A percentile compares a stretch with the other conserved stretches of the same genome.
Conservation (phyloP, 176 grass and related monocot genomes). For the Tillandsia fasciculata region DNA sequence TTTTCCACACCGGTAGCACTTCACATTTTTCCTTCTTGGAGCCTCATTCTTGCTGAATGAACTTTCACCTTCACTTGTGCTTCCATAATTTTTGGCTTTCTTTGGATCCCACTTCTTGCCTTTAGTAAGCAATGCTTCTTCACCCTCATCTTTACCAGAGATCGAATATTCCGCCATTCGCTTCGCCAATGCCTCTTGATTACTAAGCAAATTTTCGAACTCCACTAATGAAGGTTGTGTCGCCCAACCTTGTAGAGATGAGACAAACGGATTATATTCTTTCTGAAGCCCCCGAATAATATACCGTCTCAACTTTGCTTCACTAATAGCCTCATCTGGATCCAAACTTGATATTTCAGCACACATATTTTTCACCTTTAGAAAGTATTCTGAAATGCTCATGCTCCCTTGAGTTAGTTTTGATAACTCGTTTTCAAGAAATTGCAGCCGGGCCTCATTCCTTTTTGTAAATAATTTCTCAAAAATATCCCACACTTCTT, state of each 20-base stretch:
- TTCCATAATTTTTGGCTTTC: background rate
- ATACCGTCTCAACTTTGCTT: background rate
- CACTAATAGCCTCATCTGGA: background rate
- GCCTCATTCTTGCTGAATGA: background rate
- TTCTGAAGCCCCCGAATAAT: background rate
- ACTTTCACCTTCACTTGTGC: background rate
- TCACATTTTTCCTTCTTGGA: background rate
- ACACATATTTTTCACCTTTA: too few relatives aligned
- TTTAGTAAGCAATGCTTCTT: too few relatives aligned
- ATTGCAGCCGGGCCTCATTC: background rate
- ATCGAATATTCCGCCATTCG: background rate
- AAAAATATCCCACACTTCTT: background rate
- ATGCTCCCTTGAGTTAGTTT: background rate
- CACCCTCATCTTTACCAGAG: background rate
- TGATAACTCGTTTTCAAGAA: background rate
- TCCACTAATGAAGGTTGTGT: background rate
- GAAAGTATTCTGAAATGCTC: background rate
- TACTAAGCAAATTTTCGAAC: background rate
- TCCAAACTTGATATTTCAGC: background rate
- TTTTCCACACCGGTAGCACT: background rate
- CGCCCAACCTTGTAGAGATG: background rate
- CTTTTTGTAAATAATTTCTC: background rate
- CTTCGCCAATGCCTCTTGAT: background rate
- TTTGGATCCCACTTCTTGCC: background rate
- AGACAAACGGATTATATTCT: background rate